These are phyloP conservation scores for Whalleya microplaca DNA, from an alignment of 2,329 filamentous ascomycete species.

Conservation along the genomic window DNA sequence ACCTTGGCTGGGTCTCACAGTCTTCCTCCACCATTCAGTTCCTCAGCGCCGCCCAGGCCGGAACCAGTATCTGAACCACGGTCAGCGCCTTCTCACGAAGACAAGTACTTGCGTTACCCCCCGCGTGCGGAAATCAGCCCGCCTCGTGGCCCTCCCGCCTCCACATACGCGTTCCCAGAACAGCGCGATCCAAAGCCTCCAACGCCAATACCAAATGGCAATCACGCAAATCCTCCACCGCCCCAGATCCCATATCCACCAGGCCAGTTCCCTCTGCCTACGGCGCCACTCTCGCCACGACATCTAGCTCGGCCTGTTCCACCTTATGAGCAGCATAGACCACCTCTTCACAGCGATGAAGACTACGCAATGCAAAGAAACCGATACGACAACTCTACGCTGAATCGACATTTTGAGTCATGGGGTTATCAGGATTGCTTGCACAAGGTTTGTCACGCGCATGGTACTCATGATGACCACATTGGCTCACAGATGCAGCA, in stretches of 20 bases:
- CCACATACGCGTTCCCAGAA: conserved; percentile 33
- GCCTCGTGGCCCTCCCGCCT: conserved; percentile 29
- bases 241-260: conserved; percentile 48
- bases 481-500: conserved; percentile 34
- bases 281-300: conserved; percentile 54
- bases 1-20: conserved; percentile 29
- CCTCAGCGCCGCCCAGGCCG: conserved; percentile 29
- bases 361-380: conserved; percentile 45
- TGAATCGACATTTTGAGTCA: conserved; percentile 54
- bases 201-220: conserved; percentile 26
- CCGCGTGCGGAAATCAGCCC: conserved; percentile 32
- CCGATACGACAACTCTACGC: conserved; percentile 48
- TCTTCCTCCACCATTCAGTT: conserved; percentile 34
- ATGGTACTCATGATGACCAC: not conserved
- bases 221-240: conserved; percentile 36
- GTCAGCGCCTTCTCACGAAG: conserved; percentile 34
- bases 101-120: conserved; percentile 35
- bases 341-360: conserved; percentile 49
- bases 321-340: conserved; percentile 51
- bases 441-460: conserved; percentile 44
- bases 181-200: conserved; percentile 34
- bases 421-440: conserved; percentile 59
- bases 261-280: conserved; percentile 46
- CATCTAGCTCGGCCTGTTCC: conserved; percentile 48
- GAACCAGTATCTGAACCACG: conserved; percentile 34